phyloP scores from a whole-genome alignment of 768 basidiomycete species.

The Naganishia kalamii region DNA sequence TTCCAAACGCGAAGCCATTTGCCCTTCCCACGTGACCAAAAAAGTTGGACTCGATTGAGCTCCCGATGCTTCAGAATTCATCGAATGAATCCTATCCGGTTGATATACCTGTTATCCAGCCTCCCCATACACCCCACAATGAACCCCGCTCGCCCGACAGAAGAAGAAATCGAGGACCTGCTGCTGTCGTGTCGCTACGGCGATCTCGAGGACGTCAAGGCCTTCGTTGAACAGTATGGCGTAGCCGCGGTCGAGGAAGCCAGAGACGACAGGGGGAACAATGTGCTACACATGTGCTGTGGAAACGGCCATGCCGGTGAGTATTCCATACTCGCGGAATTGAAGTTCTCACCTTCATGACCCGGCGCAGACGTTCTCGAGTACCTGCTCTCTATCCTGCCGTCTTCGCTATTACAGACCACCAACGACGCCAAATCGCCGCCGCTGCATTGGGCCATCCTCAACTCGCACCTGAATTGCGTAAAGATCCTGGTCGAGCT shows the following conservation, averaged over 20 bases:
- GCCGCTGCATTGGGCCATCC: conserved; percentile 82
- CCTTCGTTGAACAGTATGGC: conserved; percentile 61
- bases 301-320: conserved; percentile 84
- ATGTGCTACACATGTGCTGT: conserved; percentile 74
- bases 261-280: conserved; percentile 72
- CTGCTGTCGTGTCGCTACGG: conserved; percentile 82
- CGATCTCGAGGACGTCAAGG: conserved; percentile 69
- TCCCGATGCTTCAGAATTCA: neutral
- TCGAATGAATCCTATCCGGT: neutral
- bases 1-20: neutral
- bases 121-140: neutral
- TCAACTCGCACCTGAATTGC: conserved; percentile 65
- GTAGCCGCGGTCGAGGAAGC: conserved; percentile 48
- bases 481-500: conserved; percentile 40
- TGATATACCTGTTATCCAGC: no score
- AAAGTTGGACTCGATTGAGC: neutral
- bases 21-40: neutral
- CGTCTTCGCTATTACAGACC: conserved; percentile 53
- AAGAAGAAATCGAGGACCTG: conserved; percentile 57
- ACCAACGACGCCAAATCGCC: conserved; percentile 72
- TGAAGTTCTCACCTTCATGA: neutral
- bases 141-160: conserved; percentile 29
- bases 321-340: conserved; percentile 18
- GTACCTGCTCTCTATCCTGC: conserved; percentile 61
- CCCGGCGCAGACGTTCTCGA: conserved; percentile 64